Conservation (phyloP, 1,284 basidiomycete genomes). For the Phellopilus nigrolimitatus region DNA sequence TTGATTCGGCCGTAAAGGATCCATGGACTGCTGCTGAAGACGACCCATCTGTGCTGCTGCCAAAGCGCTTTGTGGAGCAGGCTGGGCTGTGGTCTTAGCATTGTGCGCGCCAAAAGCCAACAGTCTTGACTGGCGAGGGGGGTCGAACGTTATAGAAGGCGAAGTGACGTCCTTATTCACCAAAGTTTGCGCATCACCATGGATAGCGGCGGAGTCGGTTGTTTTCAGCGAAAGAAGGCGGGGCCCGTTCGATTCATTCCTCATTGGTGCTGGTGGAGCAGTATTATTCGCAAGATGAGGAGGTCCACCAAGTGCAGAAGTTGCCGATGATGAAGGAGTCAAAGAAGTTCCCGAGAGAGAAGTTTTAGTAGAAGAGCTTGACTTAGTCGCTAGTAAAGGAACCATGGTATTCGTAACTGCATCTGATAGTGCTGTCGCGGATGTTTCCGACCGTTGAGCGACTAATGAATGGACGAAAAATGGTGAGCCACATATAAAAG, state of each 20-base stretch:
- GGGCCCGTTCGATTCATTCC: slow-evolving; percentile 25
- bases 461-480: background rate
- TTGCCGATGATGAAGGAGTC: background rate
- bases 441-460: background rate
- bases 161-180: slow-evolving; percentile 17
- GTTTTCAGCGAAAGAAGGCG: slow-evolving; percentile 27
- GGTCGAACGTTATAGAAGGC: slow-evolving; percentile 44
- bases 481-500: background rate
- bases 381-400: slow-evolving; percentile 7
- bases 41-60: slow-evolving; percentile 11
- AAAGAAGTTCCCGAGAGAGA: background rate
- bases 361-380: slow-evolving; percentile 5
- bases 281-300: slow-evolving; percentile 10
- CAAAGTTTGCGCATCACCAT: background rate
- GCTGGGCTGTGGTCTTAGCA: slow-evolving; percentile 8
- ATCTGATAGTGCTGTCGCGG: background rate
- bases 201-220: slow-evolving; percentile 26
- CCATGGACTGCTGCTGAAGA: slow-evolving; percentile 15
- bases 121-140: slow-evolving; percentile 65
- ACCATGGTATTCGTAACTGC: background rate
- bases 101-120: slow-evolving; percentile 54
- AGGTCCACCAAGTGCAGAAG: background rate
- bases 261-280: background rate
- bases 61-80: slow-evolving; percentile 9
- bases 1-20: slow-evolving; percentile 12